These are phyloP conservation scores for Bacidia gigantensis DNA, from an alignment of 495 filamentous ascomycete species.

Conservation along the genomic window DNA sequence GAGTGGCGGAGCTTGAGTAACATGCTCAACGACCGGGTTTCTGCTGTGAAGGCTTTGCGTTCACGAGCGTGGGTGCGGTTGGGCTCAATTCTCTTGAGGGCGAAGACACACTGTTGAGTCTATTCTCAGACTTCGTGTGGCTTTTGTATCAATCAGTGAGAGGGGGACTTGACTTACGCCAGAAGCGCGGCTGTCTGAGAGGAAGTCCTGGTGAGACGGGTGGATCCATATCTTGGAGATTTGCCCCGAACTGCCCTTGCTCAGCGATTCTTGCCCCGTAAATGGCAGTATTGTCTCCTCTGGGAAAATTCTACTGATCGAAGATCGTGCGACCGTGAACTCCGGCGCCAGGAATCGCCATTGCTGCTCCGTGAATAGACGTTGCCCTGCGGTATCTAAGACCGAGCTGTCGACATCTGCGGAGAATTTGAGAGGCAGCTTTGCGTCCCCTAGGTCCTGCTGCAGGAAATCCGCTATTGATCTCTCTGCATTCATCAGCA, in stretches of 20 bases:
- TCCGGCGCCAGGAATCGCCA: conserved; percentile 1
- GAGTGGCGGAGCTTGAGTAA: not conserved
- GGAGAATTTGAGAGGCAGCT: not conserved
- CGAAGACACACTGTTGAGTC: not conserved
- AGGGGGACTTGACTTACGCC: not conserved
- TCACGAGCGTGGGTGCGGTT: not conserved
- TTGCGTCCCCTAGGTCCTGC: not conserved
- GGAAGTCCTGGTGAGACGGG: not conserved
- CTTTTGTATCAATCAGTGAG: not conserved
- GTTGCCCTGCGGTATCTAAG: not conserved
- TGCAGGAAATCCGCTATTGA: not conserved
- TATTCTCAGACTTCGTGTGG: not conserved
- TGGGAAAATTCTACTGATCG: not conserved
- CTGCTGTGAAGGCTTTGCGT: not conserved
- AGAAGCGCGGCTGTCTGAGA: not conserved
- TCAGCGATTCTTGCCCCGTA: not conserved
- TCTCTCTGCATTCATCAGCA: not conserved
- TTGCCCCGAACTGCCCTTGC: not conserved
- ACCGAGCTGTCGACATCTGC: not conserved
- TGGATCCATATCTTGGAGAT: conserved; percentile 4
- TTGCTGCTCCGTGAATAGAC: conserved; percentile 4
- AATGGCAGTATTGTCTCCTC: conserved; percentile 1
- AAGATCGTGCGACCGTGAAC: not conserved
- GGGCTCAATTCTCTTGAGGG: not conserved
- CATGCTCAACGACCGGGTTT: not conserved